Percentiles rank a stretch among this genome's conserved stretches.
Conservation (phyloP, 1,139 yeast species). For the Taphrina pruni region DNA sequence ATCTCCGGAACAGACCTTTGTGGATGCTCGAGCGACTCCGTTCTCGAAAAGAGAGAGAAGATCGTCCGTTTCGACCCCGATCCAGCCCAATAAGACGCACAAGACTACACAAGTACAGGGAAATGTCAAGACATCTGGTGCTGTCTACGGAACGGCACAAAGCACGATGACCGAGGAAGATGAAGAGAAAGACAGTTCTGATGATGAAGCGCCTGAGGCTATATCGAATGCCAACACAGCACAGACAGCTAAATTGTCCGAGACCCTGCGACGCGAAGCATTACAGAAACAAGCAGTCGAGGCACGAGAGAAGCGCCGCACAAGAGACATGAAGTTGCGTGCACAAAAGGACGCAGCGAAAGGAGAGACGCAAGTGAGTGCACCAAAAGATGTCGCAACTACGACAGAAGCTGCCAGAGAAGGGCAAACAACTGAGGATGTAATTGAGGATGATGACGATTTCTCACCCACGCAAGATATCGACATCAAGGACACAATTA, state of each 20-base stretch:
- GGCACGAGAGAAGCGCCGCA: constrained; percentile 22
- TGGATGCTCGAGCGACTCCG: constrained; percentile 37
- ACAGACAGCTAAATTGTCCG: constrained; percentile 4
- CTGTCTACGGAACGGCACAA: neutral
- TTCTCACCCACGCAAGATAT: neutral
- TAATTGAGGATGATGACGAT: neutral
- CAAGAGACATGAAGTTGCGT: constrained; percentile 13
- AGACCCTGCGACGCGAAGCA: neutral
- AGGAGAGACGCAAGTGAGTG: neutral
- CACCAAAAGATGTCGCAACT: neutral
- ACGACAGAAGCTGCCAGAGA: neutral
- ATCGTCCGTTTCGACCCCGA: neutral
- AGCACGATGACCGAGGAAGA: neutral
- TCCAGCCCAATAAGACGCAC: neutral
- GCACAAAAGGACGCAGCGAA: constrained; percentile 15
- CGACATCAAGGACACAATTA: neutral
- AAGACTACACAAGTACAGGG: neutral
- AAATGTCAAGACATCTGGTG: neutral
- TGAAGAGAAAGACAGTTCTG: constrained; percentile 20
- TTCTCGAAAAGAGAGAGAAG: constrained; percentile 10
- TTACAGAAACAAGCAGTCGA: constrained; percentile 12
- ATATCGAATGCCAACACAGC: constrained; percentile 27
- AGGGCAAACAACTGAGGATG: neutral
- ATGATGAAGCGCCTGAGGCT: constrained; percentile 38
- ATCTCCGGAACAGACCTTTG: constrained; percentile 17